Evolutionary conservation across 2,329 filamentous ascomycete species (phyloP), one percentile per base, ranked within the genome.

Genomic region (Hypoxylon sp.): DNA sequence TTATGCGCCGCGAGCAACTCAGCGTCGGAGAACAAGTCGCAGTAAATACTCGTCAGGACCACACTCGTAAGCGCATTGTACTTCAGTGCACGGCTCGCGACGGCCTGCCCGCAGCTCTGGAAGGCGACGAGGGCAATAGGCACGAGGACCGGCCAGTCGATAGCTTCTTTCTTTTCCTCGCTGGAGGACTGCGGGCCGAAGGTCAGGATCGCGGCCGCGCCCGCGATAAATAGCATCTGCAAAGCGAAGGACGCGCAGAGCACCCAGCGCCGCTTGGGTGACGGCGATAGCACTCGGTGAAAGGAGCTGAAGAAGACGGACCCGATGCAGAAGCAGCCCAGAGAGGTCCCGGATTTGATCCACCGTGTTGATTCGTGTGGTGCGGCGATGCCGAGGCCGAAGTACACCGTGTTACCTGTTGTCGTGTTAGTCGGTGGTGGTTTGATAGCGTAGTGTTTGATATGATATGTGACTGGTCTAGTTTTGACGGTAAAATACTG

Each of bases 31-130:
- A 93, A 93, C 19, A 95, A 76, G 77, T 95, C 93, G 76, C 92
- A 94, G 81, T 94, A 95, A 69, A 93, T 90, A 76, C 91, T 94
- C 0, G 93, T 95, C 66, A 96, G 80, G 2, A 94, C 93, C 14
- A 94, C 92, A 68, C 91, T 94, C 0, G 92, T 94, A 19, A 95
- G 81, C 1, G 90, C 88, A 64, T 89, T 90, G 76, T 90, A 91
- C 74, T 89, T 86, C 66, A 95, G 79, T 0, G 91, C 89, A 3
- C 92, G 82, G 73, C 90, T 93, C 0, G 88, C 88, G n/a, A 94
- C 90, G 0, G 92, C 92, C 77, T 95, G 92, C 0, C 92, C 93
- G 60, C 90, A 91, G 70, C 89, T 90, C 81, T 95, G 92, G 74
- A 95, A 93, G 1, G 91, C 91, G 5, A 94, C 84, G 6, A 93